Base-by-base conservation (phyloP, 2,329 filamentous ascomycete genomes). In the Westerdykella aurantiaca region DNA sequence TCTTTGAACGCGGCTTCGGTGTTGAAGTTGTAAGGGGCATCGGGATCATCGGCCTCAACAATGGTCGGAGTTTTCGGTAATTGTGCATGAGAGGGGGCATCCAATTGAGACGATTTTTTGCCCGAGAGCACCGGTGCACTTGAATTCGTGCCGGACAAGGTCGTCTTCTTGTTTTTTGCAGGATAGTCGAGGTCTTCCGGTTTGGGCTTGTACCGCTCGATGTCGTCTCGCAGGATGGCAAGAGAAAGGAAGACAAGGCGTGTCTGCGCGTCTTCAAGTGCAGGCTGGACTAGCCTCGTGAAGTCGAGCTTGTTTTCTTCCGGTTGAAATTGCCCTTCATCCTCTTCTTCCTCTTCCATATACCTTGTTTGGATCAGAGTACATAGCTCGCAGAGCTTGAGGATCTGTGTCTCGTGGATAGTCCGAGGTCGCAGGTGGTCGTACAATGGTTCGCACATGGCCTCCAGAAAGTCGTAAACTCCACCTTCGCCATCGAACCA, bases 371-470 rank as follows among this genome's bases (percentile, higher is more conserved):
- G 82, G 6, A 85, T 71, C 22, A 83, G 67, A 6, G 79, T 80
- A 55, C 82, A 85, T 1, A 85, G 70, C 55, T 85, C 81, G 59
- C 82, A 85, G 2, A 85, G 72, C 57, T 80, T 83, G 41, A 83
- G 69, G 21, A 85, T 72, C 49, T 83, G 79, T 12, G 76, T 82
- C 58, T 85, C 82, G 48, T 82, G 81, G 45, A 85, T 83, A 14
- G 80, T 83, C 37, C 78, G 73, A 6, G 82, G 82, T 40, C 80
- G 73, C 21, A 85, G 68, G 55, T 83, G 73, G 53, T 85, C 82
- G 55, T 83, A 84, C 22, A 85, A 69, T 2, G 82, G 81, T 59
- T 85, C 82, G 58, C 81, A 83, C 38, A 85, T 71, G 14, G 79
- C 76, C 59, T 85, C 82, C 1, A 85, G 68, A 50, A 83, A 85